Base-by-base conservation (phyloP, 75 land plant genomes). In the Adiantum capillusveneris region DNA sequence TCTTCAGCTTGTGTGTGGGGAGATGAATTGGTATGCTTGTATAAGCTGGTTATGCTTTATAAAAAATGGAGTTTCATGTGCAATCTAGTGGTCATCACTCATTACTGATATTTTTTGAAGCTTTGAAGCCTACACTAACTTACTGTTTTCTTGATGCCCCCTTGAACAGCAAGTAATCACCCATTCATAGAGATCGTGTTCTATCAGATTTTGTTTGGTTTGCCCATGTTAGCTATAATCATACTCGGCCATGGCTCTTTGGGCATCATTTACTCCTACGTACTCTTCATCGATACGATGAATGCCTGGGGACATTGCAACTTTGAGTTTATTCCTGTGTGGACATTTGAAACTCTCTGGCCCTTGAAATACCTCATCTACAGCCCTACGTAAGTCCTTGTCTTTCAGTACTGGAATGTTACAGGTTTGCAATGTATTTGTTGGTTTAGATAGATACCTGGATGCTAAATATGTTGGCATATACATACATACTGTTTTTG, bases 231-330 rank as follows among this genome's bases (percentile, higher is more conserved):
- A 7, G 65, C 74, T 6, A 53, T 62, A 0, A 20, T 60, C 16
- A 16, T 66, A 37, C 74, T 76, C 0, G 70, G 79, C 20, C 79
- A 76, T 5, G 57, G 56, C 11, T 86, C 84, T 5, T 37, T 82
- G 11, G 66, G 49, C 22, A 51, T 78, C 1, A n/a, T 78, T 18
- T 61, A 55, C 52, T 61, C 39, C 45, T 90, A 95, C 66, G 53
- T 76, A 16, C 55, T 75, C 0, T 90, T 79, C 75, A 81, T 95
- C 22, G 99, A 95, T 57, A 73, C 85, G 74, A 81, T 95, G 92
- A 95, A 95, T 75, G 69, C 80, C 57, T 60, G 93, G 88, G 99
- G 99, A 0, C 99, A 95, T 62, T 95, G 97, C 77, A 95, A 95
- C 72, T 90, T 81, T 25, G 99, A 95, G 75, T 67, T 90, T 41